Conservation (phyloP, 805 yeast genomes). For the Lachancea dasiensis region DNA sequence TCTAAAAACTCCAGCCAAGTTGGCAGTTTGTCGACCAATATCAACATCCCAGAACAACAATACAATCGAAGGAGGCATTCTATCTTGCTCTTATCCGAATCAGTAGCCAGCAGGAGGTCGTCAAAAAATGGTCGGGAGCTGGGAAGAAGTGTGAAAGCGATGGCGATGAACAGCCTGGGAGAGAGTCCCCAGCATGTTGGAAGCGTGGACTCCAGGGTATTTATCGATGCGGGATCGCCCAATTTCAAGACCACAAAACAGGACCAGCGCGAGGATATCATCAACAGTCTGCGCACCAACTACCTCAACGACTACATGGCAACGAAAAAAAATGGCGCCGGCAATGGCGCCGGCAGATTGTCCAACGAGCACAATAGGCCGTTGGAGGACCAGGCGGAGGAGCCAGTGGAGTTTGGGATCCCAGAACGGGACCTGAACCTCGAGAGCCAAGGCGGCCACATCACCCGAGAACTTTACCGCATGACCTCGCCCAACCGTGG, state of each 20-base stretch:
- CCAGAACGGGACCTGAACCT: constrained; percentile 16
- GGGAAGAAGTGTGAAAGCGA: neutral
- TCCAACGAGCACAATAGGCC: neutral
- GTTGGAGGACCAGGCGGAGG: neutral
- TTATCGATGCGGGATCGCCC: constrained; percentile 29
- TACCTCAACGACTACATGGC: constrained; percentile 19
- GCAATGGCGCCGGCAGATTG: neutral
- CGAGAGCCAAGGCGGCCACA: constrained; percentile 33
- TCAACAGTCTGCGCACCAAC: constrained; percentile 28
- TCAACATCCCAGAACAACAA: constrained; percentile 10
- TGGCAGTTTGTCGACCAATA: constrained; percentile 8
- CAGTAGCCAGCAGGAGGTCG: constrained; percentile 13
- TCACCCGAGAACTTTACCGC: constrained; percentile 34
- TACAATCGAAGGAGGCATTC: constrained; percentile 16
- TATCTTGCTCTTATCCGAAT: constrained; percentile 14
- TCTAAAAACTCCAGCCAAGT: constrained; percentile 1
- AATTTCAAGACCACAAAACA: constrained; percentile 25
- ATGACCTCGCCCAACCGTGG: constrained; percentile 15
- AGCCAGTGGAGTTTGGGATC: constrained; percentile 7
- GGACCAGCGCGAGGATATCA: constrained; percentile 26
- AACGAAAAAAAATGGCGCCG: constrained; percentile 1
- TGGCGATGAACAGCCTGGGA: neutral
- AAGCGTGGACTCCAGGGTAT: constrained; percentile 22
- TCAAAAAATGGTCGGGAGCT: constrained; percentile 1
- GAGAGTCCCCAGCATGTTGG: constrained; percentile 11